Evolutionary conservation across 306 rosid species (phyloP).

Genomic region (Mimosa pudica): DNA sequence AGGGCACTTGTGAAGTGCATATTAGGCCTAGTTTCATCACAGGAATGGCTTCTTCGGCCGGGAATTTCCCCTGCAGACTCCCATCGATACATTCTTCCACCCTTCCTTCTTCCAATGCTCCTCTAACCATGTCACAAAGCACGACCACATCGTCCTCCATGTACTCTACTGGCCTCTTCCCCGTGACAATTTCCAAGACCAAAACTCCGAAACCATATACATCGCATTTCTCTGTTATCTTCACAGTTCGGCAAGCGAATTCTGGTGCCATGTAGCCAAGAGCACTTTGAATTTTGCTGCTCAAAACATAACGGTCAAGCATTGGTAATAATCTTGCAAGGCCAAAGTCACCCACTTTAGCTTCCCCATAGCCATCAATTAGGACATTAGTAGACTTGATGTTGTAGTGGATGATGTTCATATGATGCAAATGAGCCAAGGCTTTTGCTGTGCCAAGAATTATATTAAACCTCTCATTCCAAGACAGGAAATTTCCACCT

Average conservation of each 20-base stretch:
- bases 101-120: slow-evolving; percentile 87
- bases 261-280: slow-evolving; percentile 99
- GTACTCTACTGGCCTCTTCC: slow-evolving; percentile 96
- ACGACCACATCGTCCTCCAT: slow-evolving; percentile 99
- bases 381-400: slow-evolving; percentile 93
- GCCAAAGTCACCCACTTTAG: slow-evolving; percentile 92
- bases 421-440: slow-evolving; percentile 87
- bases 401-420: slow-evolving; percentile 86
- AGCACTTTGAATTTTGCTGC: slow-evolving; percentile 99
- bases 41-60: slow-evolving; percentile 91
- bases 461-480: slow-evolving; percentile 90
- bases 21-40: slow-evolving; percentile 89
- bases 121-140: slow-evolving; percentile 96
- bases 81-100: slow-evolving; percentile 90
- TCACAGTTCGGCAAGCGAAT: slow-evolving; percentile 92
- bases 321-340: slow-evolving; percentile 91
- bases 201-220: slow-evolving; percentile 89
- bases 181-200: slow-evolving; percentile 86
- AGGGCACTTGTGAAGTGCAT: slow-evolving; percentile 97
- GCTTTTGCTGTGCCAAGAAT: slow-evolving; percentile 92
- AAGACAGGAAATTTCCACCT: slow-evolving; percentile 77
- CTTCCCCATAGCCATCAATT: slow-evolving; percentile 76
- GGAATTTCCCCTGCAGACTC: slow-evolving; percentile 83
- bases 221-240: slow-evolving; percentile 95
- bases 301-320: slow-evolving; percentile 92